Conservation (phyloP, 352 stramenopile genomes). For the Ochromonadaceae sp. region DNA sequence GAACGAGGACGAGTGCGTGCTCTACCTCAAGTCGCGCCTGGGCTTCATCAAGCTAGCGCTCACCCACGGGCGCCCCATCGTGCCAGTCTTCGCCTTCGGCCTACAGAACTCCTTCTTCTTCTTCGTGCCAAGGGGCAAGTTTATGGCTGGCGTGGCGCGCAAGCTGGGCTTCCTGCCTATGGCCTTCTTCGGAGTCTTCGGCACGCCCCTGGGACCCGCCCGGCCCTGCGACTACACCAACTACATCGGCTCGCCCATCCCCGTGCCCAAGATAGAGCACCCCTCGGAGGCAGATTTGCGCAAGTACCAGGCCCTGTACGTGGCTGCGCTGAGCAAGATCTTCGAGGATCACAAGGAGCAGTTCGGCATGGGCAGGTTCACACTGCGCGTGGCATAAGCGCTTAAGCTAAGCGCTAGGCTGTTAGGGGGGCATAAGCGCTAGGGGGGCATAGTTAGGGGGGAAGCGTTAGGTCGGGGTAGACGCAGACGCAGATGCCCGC, state of each 20-base stretch:
- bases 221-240: constrained; percentile 15
- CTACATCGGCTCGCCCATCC: constrained; percentile 37
- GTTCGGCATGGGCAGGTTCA: constrained; percentile 32
- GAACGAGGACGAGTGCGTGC: constrained; percentile 18
- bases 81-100: constrained; percentile 45
- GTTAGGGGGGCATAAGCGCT: no score
- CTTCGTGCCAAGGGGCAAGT: neutral
- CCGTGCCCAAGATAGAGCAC: constrained; percentile 32
- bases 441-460: no score
- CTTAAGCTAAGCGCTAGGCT: no score
- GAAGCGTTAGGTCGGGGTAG: no score
- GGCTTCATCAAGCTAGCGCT: constrained; percentile 46
- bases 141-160: constrained; percentile 5
- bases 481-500: no score
- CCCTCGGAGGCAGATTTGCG: constrained; percentile 38
- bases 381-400: neutral
- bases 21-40: constrained; percentile 42
- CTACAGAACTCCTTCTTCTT: constrained; percentile 38
- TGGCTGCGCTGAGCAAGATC: constrained; percentile 33
- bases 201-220: neutral
- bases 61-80: constrained; percentile 35
- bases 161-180: constrained; percentile 20
- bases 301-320: constrained; percentile 41
- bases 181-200: constrained; percentile 15
- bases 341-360: constrained; percentile 37